Evolutionary conservation across 306 rosid species (phyloP).

Genomic region (Pyrus betulifolia): DNA sequence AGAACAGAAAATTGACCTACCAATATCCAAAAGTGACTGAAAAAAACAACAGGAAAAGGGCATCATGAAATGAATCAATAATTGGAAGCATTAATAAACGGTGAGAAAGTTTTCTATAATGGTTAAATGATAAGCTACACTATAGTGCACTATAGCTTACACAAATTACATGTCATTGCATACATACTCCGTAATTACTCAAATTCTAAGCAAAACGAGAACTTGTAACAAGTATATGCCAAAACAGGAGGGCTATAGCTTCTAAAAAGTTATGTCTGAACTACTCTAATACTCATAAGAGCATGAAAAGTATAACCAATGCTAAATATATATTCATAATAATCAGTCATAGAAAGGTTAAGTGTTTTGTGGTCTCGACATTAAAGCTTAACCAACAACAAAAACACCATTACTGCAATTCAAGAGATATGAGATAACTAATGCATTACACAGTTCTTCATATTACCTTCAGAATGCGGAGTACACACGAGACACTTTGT

Average conservation of each 20-base stretch:
- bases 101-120: neutral
- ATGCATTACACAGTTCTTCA: conserved; percentile 5
- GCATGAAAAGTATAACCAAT: neutral
- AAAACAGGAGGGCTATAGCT: neutral
- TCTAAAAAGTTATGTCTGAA: neutral
- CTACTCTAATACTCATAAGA: neutral
- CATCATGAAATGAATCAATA: neutral
- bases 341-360: neutral
- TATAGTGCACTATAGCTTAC: neutral
- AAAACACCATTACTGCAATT: conserved; percentile 6
- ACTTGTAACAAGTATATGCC: neutral
- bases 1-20: neutral
- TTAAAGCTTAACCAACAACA: neutral
- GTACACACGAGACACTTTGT: conserved; percentile 74
- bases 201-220: neutral
- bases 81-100: neutral
- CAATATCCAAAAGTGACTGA: neutral
- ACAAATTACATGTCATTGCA: neutral
- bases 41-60: neutral
- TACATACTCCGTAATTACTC: neutral
- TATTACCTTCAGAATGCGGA: conserved; percentile 73
- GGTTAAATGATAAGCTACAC: neutral
- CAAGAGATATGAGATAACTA: neutral
- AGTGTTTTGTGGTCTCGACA: neutral
- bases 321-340: neutral